Percentiles rank a stretch among this genome's conserved stretches.
Conservation (phyloP, 2,329 filamentous ascomycete species). For the Cladophialophora exuberans region DNA sequence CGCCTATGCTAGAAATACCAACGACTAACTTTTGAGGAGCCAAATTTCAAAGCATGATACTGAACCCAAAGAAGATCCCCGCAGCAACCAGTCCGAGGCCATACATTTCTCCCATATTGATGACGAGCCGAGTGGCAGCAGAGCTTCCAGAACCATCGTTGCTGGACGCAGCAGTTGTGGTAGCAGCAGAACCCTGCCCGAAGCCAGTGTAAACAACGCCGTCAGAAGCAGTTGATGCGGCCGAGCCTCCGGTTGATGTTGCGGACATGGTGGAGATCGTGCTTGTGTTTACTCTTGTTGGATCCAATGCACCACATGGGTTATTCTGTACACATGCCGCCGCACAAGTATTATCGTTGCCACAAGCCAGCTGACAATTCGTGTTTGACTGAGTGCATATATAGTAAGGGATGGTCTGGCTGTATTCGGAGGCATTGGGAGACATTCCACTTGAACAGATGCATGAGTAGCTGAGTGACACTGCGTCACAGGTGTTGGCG, state of each 20-base stretch:
- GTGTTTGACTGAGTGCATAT: constrained; percentile 62
- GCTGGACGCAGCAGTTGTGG: constrained; percentile 28
- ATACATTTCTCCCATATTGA: constrained; percentile 60
- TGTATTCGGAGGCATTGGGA: constrained; percentile 65
- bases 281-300: constrained; percentile 57
- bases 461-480: constrained; percentile 58
- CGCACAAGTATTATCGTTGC: constrained; percentile 53
- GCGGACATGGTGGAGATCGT: constrained; percentile 43
- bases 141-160: constrained; percentile 22
- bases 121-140: constrained; percentile 42
- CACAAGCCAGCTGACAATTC: constrained; percentile 58
- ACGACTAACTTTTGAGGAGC: constrained; percentile 11
- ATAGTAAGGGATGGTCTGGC: constrained; percentile 65
- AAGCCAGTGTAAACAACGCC: constrained; percentile 51
- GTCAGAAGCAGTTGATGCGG: constrained; percentile 35
- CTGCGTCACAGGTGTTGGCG: constrained; percentile 46
- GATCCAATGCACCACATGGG: constrained; percentile 65
- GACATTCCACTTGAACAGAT: constrained; percentile 57
- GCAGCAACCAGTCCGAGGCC: constrained; percentile 58
- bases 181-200: constrained; percentile 41
- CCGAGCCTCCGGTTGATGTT: constrained; percentile 40
- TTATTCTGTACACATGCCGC: constrained; percentile 56
- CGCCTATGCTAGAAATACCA: constrained; percentile 24
- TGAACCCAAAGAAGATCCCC: constrained; percentile 62
- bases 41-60: constrained; percentile 52